Percentiles rank a stretch among this genome's conserved stretches.
phyloP scores from a whole-genome alignment of 306 rosid species.

The Quercus cerris region DNA sequence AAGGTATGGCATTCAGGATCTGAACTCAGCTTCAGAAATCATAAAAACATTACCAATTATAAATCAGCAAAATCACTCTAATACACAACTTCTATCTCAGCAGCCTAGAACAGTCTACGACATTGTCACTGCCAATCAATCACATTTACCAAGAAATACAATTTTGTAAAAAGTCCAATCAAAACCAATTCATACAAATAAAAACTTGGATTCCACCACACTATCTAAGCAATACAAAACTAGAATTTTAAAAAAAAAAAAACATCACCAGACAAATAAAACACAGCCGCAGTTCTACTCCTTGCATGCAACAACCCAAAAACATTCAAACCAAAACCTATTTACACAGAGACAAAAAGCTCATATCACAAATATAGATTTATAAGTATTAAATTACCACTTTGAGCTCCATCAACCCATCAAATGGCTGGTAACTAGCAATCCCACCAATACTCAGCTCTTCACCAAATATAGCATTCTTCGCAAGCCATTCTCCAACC shows the following conservation, averaged over 20 bases:
- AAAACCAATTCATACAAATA: not conserved
- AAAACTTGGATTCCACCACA: not conserved
- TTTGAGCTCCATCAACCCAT: constrained; percentile 51
- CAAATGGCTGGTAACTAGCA: constrained; percentile 45
- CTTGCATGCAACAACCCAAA: not conserved
- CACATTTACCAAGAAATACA: not conserved
- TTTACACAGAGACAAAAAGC: not conserved
- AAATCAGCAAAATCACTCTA: not conserved
- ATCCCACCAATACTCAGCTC: constrained; percentile 35
- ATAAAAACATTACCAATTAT: not conserved
- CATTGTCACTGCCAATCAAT: not conserved
- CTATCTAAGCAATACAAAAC: not conserved
- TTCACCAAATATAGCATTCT: constrained; percentile 34
- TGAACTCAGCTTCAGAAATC: no score
- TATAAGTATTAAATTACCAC: constrained; percentile 25
- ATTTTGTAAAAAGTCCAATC: not conserved
- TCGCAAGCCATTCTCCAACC: constrained; percentile 62
- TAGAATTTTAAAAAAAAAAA: not conserved
- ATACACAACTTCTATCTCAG: not conserved
- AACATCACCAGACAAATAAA: not conserved
- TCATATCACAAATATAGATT: not conserved
- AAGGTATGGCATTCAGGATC: no score
- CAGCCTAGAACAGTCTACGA: not conserved
- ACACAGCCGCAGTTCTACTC: not conserved
- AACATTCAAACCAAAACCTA: not conserved